A percentile compares a stretch with the other conserved stretches of the same genome.
Evolutionary conservation across 1,284 basidiomycete species (phyloP).

Genomic region (Mycosarcoma mackinlayi): DNA sequence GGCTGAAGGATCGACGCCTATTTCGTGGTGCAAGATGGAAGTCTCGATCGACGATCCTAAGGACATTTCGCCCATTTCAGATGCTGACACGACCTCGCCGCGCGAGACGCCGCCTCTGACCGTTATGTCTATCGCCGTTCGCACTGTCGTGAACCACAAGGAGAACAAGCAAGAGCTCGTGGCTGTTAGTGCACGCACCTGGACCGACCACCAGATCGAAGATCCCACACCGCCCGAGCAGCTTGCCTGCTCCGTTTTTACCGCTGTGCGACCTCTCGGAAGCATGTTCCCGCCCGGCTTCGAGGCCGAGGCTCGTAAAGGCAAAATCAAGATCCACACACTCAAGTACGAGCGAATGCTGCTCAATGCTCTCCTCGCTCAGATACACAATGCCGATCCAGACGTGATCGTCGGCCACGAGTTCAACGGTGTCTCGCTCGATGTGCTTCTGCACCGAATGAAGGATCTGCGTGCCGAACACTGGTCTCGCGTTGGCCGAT

Average conservation of each 20-base stretch:
- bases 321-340: constrained; percentile 78
- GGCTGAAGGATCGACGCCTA: constrained; percentile 66
- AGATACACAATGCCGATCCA: constrained; percentile 87
- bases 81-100: constrained; percentile 78
- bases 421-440: constrained; percentile 89
- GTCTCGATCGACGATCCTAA: constrained; percentile 87
- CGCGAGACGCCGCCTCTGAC: constrained; percentile 89
- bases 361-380: constrained; percentile 83
- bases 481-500: constrained; percentile 93
- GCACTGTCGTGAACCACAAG: constrained; percentile 93
- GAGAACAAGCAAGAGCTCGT: constrained; percentile 95
- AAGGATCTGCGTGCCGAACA: constrained; percentile 79
- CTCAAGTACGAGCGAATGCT: constrained; percentile 81
- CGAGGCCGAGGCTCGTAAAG: constrained; percentile 72
- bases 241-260: constrained; percentile 83
- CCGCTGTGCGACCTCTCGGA: constrained; percentile 88
- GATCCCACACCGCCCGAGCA: constrained; percentile 69
- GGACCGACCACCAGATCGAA: constrained; percentile 74
- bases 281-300: constrained; percentile 88
- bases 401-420: constrained; percentile 96
- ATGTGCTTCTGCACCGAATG: constrained; percentile 91
- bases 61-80: constrained; percentile 83
- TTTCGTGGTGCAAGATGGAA: constrained; percentile 78
- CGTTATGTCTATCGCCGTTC: constrained; percentile 85
- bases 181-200: constrained; percentile 83